Conservation (phyloP, 495 filamentous ascomycete species). For the Penicillium verhagenii region DNA sequence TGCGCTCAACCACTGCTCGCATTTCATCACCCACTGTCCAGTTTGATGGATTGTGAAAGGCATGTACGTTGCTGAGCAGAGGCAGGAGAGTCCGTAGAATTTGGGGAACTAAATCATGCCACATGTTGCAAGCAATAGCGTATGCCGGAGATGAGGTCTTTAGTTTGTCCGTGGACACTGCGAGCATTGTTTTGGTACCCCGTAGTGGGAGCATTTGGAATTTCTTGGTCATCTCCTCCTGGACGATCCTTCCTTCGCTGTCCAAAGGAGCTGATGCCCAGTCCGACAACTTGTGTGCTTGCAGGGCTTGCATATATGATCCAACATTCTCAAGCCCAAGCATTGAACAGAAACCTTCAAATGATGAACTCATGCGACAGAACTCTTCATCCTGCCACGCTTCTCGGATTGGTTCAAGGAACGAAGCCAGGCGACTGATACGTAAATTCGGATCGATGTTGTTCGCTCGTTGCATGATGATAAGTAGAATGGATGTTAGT, state of each 20-base stretch:
- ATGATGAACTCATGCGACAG: constrained; percentile 66
- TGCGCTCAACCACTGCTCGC: constrained; percentile 71
- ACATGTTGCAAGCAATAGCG: constrained; percentile 69
- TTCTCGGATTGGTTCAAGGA: constrained; percentile 73
- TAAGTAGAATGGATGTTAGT: constrained; percentile 73
- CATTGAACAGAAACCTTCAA: constrained; percentile 74
- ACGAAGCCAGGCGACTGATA: constrained; percentile 62
- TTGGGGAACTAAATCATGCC: constrained; percentile 76
- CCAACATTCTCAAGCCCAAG: constrained; percentile 77
- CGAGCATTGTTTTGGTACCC: constrained; percentile 84
- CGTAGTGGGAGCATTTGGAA: constrained; percentile 77
- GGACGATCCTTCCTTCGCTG: constrained; percentile 72
- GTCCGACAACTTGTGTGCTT: constrained; percentile 74
- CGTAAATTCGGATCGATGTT: constrained; percentile 67
- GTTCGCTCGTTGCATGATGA: constrained; percentile 88
- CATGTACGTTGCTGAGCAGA: constrained; percentile 85
- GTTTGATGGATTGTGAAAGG: constrained; percentile 84
- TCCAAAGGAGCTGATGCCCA: constrained; percentile 80
- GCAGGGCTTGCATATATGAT: constrained; percentile 69
- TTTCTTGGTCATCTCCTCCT: constrained; percentile 64
- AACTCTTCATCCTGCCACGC: constrained; percentile 77
- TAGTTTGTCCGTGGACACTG: constrained; percentile 85
- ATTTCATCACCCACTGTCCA: constrained; percentile 84
- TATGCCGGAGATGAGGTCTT: constrained; percentile 66
- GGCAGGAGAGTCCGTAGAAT: constrained; percentile 86